Evolutionary conservation across 345 rosid species (phyloP).

Genomic region (Murraya koenigii): DNA sequence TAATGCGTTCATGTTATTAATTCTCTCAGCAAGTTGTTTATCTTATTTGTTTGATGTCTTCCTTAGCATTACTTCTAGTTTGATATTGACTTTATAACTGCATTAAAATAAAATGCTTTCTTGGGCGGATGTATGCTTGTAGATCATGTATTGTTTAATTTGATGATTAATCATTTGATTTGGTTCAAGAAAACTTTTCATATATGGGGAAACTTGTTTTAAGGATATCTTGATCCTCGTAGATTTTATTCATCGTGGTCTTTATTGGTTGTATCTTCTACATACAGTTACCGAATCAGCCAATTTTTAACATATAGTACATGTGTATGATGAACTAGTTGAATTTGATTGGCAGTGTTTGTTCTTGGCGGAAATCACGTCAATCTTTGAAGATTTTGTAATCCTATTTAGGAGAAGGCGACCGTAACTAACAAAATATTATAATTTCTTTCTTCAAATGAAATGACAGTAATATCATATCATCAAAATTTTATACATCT

Average conservation of each 20-base stretch:
- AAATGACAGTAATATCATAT: no score
- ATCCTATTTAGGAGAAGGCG: no score
- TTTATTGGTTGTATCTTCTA: no score
- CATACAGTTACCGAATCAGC: no score
- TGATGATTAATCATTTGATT: not conserved
- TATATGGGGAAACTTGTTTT: not conserved
- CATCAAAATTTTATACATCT: no score
- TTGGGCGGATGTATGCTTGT: not conserved
- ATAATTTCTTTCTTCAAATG: no score
- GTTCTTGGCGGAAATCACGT: not conserved
- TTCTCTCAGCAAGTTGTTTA: not conserved
- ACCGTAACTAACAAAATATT: not conserved
- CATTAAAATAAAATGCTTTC: not conserved
- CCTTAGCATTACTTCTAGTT: not conserved
- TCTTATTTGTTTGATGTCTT: not conserved
- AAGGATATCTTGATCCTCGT: not conserved
- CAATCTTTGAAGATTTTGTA: not conserved
- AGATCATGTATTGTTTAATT: not conserved
- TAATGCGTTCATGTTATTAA: not conserved
- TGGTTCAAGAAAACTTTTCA: not conserved
- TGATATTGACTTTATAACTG: no score
- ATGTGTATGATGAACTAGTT: not conserved
- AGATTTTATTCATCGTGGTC: not conserved
- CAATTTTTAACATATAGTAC: no score
- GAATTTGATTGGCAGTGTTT: not conserved